Evolutionary conservation across 2,329 filamentous ascomycete species (phyloP), one percentile per base, ranked within the genome.

Genomic region (Rutstroemia sp.): DNA sequence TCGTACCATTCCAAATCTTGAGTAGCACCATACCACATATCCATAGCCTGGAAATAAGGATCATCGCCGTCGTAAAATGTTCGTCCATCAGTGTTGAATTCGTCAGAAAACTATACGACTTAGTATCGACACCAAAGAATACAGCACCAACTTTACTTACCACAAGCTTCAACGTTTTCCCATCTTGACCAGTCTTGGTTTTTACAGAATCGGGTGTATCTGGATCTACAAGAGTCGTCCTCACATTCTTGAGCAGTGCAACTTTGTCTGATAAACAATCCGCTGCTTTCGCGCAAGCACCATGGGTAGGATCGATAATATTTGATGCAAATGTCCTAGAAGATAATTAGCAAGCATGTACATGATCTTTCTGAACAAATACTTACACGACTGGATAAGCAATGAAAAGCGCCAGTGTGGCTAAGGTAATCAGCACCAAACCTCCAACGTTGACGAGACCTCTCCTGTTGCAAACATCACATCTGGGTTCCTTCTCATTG

Each of bases 11-110:
- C 77, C 56, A 87, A 70, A 75, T 88, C 84, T 69, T 79, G 74
- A 1, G 84, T 88, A 54, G 85, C 85, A 65, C 84, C 84, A 66
- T 88, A 88, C 84, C 84, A 88, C 48, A 87, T 73, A 68, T 88
- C 83, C 38, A 87, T 77, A 23, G 77, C 86, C 66, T 84, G 78
- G 65, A 83, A 87, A 66, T 77, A 89, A 0, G 86, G 78, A 66
- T 89, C 86, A 64, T 89, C 86, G 5, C 80, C 83, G 42, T 83
- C 78, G 66, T 87, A 89, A 64, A 89, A 89, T 3, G 84, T 86
- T 49, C 86, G 78, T 17, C 84, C 84, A 49, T 80, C 76, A 2
- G 70, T 78, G 60, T 87, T 87, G 70, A 89, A 89, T 65, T 89
- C 86, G 66, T 89, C 86, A 3, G 84, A 88, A 65, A 86, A 87